A percentile compares a stretch with the other conserved stretches of the same genome.
phyloP scores from a whole-genome alignment of 2,329 filamentous ascomycete genomes.

The Pseudocercospora macadamiae region DNA sequence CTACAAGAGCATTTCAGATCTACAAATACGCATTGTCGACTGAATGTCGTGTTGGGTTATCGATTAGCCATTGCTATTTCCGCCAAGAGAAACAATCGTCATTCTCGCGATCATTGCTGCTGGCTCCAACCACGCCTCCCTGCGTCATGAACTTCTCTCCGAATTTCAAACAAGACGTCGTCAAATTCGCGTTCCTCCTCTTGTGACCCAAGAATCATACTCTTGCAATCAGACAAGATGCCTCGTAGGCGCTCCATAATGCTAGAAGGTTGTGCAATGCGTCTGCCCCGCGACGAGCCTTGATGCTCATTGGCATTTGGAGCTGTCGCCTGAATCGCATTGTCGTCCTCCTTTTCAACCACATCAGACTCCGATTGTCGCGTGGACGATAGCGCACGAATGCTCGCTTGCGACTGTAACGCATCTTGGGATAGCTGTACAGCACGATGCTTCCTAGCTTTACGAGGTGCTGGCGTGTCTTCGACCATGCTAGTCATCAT shows the following conservation, averaged over 20 bases:
- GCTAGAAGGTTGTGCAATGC: constrained; percentile 46
- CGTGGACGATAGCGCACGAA: neutral
- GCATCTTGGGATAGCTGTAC: constrained; percentile 9
- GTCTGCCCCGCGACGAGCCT: constrained; percentile 26
- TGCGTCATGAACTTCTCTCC: constrained; percentile 72
- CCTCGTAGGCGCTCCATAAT: constrained; percentile 60
- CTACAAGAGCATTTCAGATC: neutral
- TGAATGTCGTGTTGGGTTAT: no score
- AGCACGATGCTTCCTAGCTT: constrained; percentile 30
- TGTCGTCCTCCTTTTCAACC: neutral
- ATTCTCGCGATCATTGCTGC: no score
- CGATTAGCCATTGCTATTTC: no score
- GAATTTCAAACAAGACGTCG: constrained; percentile 77
- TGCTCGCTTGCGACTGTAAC: neutral
- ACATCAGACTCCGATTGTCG: constrained; percentile 4
- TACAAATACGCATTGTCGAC: no score
- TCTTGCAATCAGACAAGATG: constrained; percentile 63
- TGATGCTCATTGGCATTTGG: neutral
- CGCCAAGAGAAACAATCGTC: no score
- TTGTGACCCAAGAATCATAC: constrained; percentile 62
- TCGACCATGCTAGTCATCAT: constrained; percentile 15
- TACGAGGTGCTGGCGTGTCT: constrained; percentile 28
- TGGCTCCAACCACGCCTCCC: constrained; percentile 32
- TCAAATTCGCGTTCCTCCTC: constrained; percentile 74
- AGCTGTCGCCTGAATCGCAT: neutral